Percentiles rank a stretch among this genome's conserved stretches.
These are phyloP conservation scores for Lactarius sanguifluus DNA, from an alignment of 768 basidiomycete species.

Conservation along the genomic window DNA sequence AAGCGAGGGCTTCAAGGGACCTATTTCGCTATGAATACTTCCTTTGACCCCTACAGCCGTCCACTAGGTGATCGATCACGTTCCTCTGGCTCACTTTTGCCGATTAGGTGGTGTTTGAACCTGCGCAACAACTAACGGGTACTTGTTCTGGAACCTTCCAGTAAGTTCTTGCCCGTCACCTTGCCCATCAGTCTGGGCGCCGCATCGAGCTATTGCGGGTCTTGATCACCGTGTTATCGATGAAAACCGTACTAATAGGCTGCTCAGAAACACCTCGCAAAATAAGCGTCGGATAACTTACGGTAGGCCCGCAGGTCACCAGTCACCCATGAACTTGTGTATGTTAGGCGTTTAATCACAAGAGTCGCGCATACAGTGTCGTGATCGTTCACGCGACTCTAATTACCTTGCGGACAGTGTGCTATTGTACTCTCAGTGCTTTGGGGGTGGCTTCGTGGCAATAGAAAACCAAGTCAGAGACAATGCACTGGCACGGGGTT, in stretches of 20 bases:
- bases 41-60: background rate
- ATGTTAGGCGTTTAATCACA: background rate
- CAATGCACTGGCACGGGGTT: background rate
- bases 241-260: background rate
- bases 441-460: background rate
- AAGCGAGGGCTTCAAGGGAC: background rate
- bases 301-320: background rate
- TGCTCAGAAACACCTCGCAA: background rate
- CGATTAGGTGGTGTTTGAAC: background rate
- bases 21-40: background rate
- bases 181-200: background rate
- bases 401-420: background rate
- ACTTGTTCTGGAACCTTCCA: background rate
- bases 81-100: background rate
- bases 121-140: background rate
- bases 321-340: background rate
- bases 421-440: background rate
- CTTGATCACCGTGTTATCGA: background rate
- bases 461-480: background rate
- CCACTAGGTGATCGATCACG: background rate
- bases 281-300: background rate
- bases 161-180: background rate
- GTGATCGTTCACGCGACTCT: background rate
- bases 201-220: background rate
- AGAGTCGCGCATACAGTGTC: background rate